These are phyloP conservation scores for Taxillus chinensis DNA, from an alignment of 164 flowering plant genomes.

Conservation along the genomic window DNA sequence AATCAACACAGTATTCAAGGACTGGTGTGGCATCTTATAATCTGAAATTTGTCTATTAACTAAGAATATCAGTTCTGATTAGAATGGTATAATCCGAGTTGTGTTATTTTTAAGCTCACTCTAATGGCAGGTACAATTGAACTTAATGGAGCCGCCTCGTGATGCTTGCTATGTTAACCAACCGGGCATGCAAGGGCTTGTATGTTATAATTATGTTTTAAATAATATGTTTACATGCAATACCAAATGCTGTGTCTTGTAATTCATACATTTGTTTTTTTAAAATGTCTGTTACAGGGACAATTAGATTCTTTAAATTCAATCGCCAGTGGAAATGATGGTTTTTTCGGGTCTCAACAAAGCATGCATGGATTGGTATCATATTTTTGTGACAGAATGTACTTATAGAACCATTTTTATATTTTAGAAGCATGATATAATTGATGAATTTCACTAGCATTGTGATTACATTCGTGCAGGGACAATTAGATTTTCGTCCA, in stretches of 20 bases:
- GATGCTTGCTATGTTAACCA: constrained; percentile 50
- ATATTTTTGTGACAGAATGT: background rate
- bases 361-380: constrained; percentile 60
- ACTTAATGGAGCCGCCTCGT: constrained; percentile 65
- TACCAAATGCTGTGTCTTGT: background rate
- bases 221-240: background rate
- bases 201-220: constrained; percentile 11
- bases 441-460: background rate
- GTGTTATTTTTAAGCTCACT: background rate
- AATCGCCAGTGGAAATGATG: constrained; percentile 40
- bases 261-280: background rate
- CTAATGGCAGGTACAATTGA: constrained; percentile 36
- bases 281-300: background rate
- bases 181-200: constrained; percentile 60
- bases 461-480: constrained; percentile 21
- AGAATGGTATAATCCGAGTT: background rate
- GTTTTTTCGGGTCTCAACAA: constrained; percentile 49
- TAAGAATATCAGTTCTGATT: background rate
- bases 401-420: background rate
- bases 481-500: constrained; percentile 46
- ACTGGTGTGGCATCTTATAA: constrained; percentile 23
- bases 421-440: background rate
- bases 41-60: background rate
- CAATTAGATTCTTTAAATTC: constrained; percentile 29
- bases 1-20: constrained; percentile 52